These are phyloP conservation scores for Verbascum thapsus DNA, from an alignment of 257 asterid species.

Conservation along the genomic window DNA sequence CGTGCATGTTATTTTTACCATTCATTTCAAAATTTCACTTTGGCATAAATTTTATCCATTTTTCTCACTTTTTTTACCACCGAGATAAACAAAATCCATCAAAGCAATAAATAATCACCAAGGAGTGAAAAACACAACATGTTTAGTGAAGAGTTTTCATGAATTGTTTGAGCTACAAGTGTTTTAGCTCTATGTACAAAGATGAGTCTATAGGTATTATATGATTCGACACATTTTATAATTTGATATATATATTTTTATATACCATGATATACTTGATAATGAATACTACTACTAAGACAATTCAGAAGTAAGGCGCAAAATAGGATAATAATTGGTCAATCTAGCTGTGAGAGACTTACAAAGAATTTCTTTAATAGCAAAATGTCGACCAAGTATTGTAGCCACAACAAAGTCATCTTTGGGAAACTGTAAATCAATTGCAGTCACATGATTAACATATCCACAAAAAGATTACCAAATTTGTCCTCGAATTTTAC, in stretches of 20 bases:
- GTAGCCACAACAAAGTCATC: conserved; percentile 92
- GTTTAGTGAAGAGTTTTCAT: no score
- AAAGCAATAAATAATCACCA: no score
- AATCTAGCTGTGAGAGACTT: conserved; percentile 36
- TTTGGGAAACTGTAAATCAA: conserved; percentile 72
- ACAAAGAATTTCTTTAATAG: conserved; percentile 80
- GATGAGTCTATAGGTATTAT: conserved; percentile 43
- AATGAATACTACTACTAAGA: neutral
- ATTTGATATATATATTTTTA: no score
- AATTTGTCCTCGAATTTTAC: neutral
- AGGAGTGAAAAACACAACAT: no score
- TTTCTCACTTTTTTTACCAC: no score
- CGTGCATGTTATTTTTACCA: no score
- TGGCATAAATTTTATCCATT: no score
- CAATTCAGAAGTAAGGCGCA: conserved; percentile 3
- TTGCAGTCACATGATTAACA: conserved; percentile 12
- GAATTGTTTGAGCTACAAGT: no score
- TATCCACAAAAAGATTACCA: neutral
- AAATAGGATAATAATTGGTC: neutral
- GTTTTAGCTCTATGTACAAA: no score
- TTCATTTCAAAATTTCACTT: no score
- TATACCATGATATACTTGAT: neutral
- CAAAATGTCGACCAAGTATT: conserved; percentile 81
- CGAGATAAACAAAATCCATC: no score
- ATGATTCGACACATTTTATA: no score